Conservation (phyloP, 768 basidiomycete species). For the Nevesoporus exiguus region DNA sequence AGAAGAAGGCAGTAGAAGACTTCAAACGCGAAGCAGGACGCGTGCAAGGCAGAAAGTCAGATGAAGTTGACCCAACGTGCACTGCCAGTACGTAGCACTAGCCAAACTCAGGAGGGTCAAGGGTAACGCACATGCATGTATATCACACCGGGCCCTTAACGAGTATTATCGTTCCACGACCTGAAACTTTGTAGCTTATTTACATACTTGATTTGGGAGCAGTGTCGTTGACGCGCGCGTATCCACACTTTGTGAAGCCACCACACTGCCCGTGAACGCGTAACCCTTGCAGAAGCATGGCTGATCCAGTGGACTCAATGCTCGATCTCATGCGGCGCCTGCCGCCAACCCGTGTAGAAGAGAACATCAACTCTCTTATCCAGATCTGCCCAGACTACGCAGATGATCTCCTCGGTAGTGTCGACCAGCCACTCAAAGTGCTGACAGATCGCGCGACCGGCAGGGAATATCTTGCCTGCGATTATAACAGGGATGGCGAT, state of each 20-base stretch:
- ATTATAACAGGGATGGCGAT: slow-evolving; percentile 91
- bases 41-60: slow-evolving; percentile 20
- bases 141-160: too few species aligned
- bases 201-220: slow-evolving; percentile 10
- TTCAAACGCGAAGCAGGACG: slow-evolving; percentile 35
- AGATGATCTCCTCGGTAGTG: slow-evolving; percentile 90
- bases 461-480: slow-evolving; percentile 88
- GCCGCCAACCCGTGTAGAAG: slow-evolving; percentile 86
- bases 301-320: slow-evolving; percentile 85
- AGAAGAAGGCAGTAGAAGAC: slow-evolving; percentile 38
- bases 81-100: background rate
- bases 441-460: slow-evolving; percentile 77
- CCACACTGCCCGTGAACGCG: slow-evolving; percentile 1
- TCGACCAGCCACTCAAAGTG: slow-evolving; percentile 90
- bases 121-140: background rate
- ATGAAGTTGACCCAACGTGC: background rate
- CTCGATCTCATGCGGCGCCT: slow-evolving; percentile 94
- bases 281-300: slow-evolving; percentile 40
- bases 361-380: slow-evolving; percentile 81
- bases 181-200: too few species aligned
- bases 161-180: too few species aligned
- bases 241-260: background rate
- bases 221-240: background rate
- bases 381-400: slow-evolving; percentile 87
- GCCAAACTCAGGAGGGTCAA: background rate